phyloP scores from a whole-genome alignment of 2,329 filamentous ascomycete genomes.

The Magnaporthiopsis rhizophila region DNA sequence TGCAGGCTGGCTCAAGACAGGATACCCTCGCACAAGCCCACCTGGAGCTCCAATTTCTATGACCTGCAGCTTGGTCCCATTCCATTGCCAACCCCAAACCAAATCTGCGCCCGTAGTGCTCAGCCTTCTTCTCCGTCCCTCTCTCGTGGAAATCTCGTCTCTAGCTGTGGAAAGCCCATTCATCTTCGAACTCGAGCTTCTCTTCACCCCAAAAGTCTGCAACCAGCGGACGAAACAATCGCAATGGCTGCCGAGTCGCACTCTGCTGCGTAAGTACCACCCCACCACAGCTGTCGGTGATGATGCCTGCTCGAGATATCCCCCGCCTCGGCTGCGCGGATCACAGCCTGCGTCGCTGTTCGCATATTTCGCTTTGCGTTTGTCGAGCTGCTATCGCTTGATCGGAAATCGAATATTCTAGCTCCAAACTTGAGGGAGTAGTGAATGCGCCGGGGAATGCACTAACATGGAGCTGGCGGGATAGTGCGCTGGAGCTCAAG shows the following conservation, averaged over 20 bases:
- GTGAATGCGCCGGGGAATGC: not conserved
- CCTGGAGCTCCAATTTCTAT: not conserved
- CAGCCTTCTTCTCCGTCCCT: not conserved
- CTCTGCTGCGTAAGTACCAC: slow-evolving; percentile 8
- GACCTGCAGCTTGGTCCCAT: not conserved
- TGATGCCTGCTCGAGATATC: not conserved
- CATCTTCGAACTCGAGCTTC: not conserved
- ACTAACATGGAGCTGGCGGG: not conserved
- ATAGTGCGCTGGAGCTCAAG: slow-evolving; percentile 87
- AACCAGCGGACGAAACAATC: not conserved
- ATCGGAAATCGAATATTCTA: not conserved
- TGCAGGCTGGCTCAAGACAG: not conserved
- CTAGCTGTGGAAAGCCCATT: not conserved
- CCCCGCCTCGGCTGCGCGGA: no score
- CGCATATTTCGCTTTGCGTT: not conserved
- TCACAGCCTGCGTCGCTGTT: not conserved
- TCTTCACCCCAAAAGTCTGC: not conserved
- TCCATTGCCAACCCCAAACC: not conserved
- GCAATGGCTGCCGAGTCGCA: slow-evolving; percentile 7
- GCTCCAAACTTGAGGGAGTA: not conserved
- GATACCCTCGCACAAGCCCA: not conserved
- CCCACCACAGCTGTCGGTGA: slow-evolving; percentile 1
- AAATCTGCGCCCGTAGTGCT: not conserved
- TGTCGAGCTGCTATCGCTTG: not conserved
- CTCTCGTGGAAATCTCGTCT: not conserved